These are phyloP conservation scores for Saccharomyces jurei DNA, from an alignment of 805 yeast genomes.

Conservation along the genomic window DNA sequence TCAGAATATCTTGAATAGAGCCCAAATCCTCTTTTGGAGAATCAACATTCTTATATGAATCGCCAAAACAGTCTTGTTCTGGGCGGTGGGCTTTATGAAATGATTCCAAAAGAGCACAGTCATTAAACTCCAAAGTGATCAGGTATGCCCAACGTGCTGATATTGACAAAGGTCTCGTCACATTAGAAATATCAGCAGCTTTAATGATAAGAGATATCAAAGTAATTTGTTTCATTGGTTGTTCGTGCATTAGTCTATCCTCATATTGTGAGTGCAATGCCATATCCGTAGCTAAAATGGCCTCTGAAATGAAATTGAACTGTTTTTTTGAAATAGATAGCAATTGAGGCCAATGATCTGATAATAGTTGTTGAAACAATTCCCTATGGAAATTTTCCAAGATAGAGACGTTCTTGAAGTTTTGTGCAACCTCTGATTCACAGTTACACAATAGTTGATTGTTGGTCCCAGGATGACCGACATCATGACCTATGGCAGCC, in stretches of 20 bases:
- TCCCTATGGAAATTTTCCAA: conserved; percentile 78
- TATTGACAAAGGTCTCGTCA: conserved; percentile 67
- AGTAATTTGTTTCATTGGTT: conserved; percentile 30
- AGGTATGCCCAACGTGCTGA: conserved; percentile 82
- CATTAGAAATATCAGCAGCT: conserved; percentile 94
- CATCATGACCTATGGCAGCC: conserved; percentile 90
- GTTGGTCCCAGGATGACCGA: conserved; percentile 95
- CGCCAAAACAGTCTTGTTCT: conserved; percentile 6
- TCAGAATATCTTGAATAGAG: background rate
- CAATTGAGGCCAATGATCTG: conserved; percentile 44
- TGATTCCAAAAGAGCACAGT: conserved; percentile 47
- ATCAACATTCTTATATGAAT: background rate
- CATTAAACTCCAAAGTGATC: conserved; percentile 69
- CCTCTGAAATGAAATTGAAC: conserved; percentile 14
- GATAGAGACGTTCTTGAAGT: conserved; percentile 59
- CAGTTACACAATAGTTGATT: conserved; percentile 57
- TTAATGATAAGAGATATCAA: conserved; percentile 68
- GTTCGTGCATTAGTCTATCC: conserved; percentile 34
- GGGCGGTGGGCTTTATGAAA: background rate
- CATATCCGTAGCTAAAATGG: conserved; percentile 87
- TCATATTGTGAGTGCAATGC: conserved; percentile 74
- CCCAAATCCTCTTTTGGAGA: conserved; percentile 7
- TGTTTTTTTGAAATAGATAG: conserved; percentile 12
- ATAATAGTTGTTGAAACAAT: conserved; percentile 46
- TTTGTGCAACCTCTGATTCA: conserved; percentile 53